Percentiles rank a stretch among this genome's conserved stretches.
Evolutionary conservation across 306 rosid species (phyloP).

Genomic region (Inga laurina): DNA sequence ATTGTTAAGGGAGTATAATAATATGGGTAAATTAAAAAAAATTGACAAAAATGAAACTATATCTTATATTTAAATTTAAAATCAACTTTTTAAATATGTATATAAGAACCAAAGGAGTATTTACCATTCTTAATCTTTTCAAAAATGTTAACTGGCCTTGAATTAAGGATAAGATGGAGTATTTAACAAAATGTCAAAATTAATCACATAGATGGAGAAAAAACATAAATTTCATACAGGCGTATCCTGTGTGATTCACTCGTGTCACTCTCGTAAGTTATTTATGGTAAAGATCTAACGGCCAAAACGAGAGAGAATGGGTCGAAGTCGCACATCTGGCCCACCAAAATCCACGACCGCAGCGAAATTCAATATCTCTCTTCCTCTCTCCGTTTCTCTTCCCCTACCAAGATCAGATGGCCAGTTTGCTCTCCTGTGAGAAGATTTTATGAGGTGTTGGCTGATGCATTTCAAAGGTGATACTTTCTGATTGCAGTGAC

Average conservation of each 20-base stretch:
- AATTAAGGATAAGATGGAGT: no score
- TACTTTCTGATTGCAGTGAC: neutral
- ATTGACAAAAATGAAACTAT: no score
- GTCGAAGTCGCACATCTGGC: neutral
- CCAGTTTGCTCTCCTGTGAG: neutral
- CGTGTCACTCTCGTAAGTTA: neutral
- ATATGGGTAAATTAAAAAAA: no score
- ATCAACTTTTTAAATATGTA: no score
- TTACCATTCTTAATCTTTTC: no score
- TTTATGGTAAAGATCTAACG: neutral
- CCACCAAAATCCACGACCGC: slow-evolving; percentile 30
- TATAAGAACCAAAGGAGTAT: no score
- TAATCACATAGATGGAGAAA: neutral
- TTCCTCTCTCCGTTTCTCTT: neutral
- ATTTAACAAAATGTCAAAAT: neutral
- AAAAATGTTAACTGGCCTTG: no score
- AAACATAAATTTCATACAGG: neutral
- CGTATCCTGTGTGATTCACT: neutral
- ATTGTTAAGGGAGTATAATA: no score
- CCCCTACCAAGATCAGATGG: neutral
- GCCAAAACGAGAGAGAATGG: neutral
- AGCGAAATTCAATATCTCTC: slow-evolving; percentile 5
- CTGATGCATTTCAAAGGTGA: neutral
- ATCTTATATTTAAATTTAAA: no score
- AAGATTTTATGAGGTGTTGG: neutral